Base-by-base conservation (phyloP, 169 alveolate species). In the Eimeria necatrix region DNA sequence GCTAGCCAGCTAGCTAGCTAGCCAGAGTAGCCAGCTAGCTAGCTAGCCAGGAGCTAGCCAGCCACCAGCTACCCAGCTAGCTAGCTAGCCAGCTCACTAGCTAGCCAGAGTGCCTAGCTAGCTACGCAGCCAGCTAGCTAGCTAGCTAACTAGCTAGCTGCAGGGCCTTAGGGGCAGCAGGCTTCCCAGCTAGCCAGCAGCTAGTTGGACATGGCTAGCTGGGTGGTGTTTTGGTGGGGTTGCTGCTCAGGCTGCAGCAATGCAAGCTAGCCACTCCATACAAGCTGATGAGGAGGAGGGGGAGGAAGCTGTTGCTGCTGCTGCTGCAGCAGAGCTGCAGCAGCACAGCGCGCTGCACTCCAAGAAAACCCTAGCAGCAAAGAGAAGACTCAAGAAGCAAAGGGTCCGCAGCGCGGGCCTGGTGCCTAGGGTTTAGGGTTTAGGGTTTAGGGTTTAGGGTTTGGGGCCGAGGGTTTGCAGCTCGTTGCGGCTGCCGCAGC, bases 241-340 rank as follows among this genome's bases (percentile, higher is more conserved):
- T n/a, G 12, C 32, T 74, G 18, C 60, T 9, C 56, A 74, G 85
- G 85, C 85, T 46, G 85, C 85, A 26, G 18, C 85, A 41, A 49
- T 18, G 24, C 85, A 74, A 74, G 85, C 85, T 0, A 74, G 59
- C 26, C 59, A 74, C 5, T 8, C 85, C 20, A 46, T 74, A 14
- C 85, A 73, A 20, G 88, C 78, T 2, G 94, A 89, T 14, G 83
- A 46, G 22, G 94, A 89, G 10, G 94, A 73, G 52, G 94, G 61
- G 12, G 86, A 70, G 22, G 94, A 70, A 9, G 93, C 49, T 4
- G 84, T 26, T 20, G 94, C 94, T 8, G 86, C 94, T 3, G 94
- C 80, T 20, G 94, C 85, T 4, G 94, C 94, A 20, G 91, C 49
- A 68, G 78, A 68, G 78, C 56, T 60, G 64, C 78, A 71, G 78